Conservation (phyloP, 2,329 filamentous ascomycete species). For the Paecilomyces dactylethromorphus region DNA sequence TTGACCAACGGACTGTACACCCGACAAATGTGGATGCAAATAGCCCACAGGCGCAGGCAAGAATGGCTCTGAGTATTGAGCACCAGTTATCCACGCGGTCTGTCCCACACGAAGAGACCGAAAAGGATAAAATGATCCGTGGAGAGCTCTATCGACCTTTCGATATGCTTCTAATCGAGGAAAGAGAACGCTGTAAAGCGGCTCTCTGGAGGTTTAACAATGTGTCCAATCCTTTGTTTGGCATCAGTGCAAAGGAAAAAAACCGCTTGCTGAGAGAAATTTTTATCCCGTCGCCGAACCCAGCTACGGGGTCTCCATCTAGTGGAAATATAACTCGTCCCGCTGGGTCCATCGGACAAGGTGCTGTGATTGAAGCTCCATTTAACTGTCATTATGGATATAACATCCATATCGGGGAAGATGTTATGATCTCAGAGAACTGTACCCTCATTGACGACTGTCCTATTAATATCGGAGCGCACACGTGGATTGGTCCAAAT, state of each 20-base stretch:
- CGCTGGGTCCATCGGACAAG: slow-evolving; percentile 61
- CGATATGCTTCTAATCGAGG: slow-evolving; percentile 68
- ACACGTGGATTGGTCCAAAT: slow-evolving; percentile 65
- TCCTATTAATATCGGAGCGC: slow-evolving; percentile 70
- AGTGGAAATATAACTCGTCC: slow-evolving; percentile 48
- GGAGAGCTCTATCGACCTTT: slow-evolving; percentile 75
- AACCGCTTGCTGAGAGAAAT: slow-evolving; percentile 32
- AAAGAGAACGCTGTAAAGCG: slow-evolving; percentile 76
- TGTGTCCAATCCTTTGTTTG: slow-evolving; percentile 66
- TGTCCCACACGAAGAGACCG: slow-evolving; percentile 48
- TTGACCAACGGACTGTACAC: slow-evolving; percentile 32
- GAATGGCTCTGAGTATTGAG: slow-evolving; percentile 37
- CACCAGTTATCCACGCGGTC: slow-evolving; percentile 31
- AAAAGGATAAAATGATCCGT: slow-evolving; percentile 85
- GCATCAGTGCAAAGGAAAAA: slow-evolving; percentile 52
- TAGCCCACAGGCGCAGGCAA: slow-evolving; percentile 37
- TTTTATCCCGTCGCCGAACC: slow-evolving; percentile 24
- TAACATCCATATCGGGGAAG: slow-evolving; percentile 81
- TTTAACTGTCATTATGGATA: slow-evolving; percentile 95
- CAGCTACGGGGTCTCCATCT: slow-evolving; percentile 40
- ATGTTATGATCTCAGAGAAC: slow-evolving; percentile 74
- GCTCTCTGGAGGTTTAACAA: slow-evolving; percentile 85
- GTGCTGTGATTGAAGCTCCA: slow-evolving; percentile 74
- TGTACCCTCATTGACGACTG: slow-evolving; percentile 86
- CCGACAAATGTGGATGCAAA: slow-evolving; percentile 28